Percentiles rank a stretch among this genome's conserved stretches.
Evolutionary conservation across 495 filamentous ascomycete genomes (phyloP).

Genomic region (Lophiotrema nucula): DNA sequence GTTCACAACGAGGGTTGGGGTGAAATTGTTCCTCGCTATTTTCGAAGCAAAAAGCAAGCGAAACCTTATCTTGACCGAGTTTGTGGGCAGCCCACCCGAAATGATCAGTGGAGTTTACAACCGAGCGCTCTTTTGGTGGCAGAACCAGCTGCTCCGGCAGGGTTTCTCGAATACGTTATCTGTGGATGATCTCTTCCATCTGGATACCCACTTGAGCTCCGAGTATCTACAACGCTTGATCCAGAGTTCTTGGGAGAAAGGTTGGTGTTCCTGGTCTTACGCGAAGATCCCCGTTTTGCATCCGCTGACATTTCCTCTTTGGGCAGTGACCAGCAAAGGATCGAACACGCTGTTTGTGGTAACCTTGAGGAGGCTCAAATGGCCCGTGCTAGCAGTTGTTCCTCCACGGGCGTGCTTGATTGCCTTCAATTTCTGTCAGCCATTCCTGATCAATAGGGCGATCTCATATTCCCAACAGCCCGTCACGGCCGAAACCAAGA

Average conservation of each 20-base stretch:
- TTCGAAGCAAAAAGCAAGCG: conserved; percentile 59
- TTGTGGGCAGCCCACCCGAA: conserved; percentile 54
- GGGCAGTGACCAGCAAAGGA: conserved; percentile 32
- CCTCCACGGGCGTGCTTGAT: conserved; percentile 55
- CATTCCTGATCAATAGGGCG: conserved; percentile 59
- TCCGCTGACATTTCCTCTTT: conserved; percentile 9
- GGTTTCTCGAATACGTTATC: conserved; percentile 21
- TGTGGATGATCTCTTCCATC: conserved; percentile 27
- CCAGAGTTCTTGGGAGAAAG: conserved; percentile 21
- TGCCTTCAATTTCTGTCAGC: conserved; percentile 63
- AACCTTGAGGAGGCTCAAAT: conserved; percentile 49
- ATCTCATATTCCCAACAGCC: conserved; percentile 50
- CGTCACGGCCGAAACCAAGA: conserved; percentile 40
- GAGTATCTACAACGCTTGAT: conserved; percentile 20
- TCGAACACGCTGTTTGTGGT: conserved; percentile 49
- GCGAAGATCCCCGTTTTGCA: background rate
- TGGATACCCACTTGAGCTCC: conserved; percentile 26
- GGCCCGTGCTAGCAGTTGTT: conserved; percentile 43
- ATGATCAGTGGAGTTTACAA: conserved; percentile 57
- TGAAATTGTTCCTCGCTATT: conserved; percentile 53
- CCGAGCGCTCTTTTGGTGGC: conserved; percentile 57
- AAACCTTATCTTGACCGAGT: conserved; percentile 47
- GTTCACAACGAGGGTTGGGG: conserved; percentile 47
- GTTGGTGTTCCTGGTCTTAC: background rate
- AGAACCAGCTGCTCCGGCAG: conserved; percentile 52